Conservation (phyloP, 23 red algal genomes). For the Chondrus crispus region DNA sequence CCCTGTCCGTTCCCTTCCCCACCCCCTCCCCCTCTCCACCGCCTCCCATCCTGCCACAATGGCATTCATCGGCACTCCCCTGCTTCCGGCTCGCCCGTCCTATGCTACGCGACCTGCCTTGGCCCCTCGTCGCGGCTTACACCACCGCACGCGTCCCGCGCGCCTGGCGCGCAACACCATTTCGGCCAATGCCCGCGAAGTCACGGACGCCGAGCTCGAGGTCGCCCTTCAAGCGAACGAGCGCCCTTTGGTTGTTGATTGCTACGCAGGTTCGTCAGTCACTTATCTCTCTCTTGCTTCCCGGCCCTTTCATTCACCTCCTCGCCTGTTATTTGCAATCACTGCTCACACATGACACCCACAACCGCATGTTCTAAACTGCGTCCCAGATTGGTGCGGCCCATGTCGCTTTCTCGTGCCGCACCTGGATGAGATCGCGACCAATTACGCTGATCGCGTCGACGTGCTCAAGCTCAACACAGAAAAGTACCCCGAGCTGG, state of each 20-base stretch:
- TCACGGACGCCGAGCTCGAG: constrained; percentile 45
- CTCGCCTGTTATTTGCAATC: background rate
- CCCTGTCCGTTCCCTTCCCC: no score
- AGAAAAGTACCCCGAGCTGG: constrained; percentile 58
- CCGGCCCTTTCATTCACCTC: background rate
- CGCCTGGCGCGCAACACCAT: no score
- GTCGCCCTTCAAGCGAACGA: constrained; percentile 30
- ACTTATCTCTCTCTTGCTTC: background rate
- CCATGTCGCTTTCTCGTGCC: constrained; percentile 78
- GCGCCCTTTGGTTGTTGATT: constrained; percentile 41
- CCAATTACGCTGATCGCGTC: constrained; percentile 61
- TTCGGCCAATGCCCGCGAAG: constrained; percentile 25
- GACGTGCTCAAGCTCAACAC: constrained; percentile 70
- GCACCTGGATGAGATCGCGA: constrained; percentile 60
- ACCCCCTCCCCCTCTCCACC: no score
- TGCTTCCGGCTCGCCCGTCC: background rate
- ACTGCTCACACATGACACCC: no score
- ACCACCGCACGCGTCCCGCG: background rate
- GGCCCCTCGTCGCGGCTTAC: background rate
- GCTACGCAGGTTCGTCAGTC: constrained; percentile 39
- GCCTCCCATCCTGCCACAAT: no score
- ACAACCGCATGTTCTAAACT: background rate
- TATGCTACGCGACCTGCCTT: background rate
- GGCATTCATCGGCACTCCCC: background rate
- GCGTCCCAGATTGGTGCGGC: constrained; percentile 49